These are phyloP conservation scores for Diutina sp. DNA, from an alignment of 1,139 yeast species.

Conservation along the genomic window DNA sequence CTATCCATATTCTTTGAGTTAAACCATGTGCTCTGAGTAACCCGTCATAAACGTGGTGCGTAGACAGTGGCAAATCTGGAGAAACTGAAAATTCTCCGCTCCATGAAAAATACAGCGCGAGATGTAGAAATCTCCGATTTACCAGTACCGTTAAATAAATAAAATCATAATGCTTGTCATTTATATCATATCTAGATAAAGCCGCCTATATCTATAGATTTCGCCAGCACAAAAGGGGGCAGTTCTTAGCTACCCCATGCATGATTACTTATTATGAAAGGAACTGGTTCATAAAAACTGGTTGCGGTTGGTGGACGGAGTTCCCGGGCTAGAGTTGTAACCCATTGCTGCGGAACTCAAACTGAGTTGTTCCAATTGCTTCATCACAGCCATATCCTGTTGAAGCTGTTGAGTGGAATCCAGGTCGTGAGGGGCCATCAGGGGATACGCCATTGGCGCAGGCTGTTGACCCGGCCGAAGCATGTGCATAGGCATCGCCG, in stretches of 20 bases:
- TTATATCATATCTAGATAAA: neutral
- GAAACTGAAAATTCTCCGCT: neutral
- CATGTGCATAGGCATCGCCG: neutral
- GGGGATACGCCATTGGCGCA: neutral
- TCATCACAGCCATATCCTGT: constrained; percentile 28
- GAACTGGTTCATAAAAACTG: neutral
- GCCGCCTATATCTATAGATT: neutral
- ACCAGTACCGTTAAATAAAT: too few species aligned
- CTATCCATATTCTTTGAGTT: neutral
- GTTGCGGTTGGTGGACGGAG: constrained; percentile 6
- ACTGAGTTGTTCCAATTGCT: constrained; percentile 36
- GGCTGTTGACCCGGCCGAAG: neutral
- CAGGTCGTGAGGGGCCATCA: neutral
- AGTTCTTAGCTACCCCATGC: neutral
- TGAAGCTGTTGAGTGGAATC: constrained; percentile 5
- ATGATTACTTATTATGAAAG: neutral
- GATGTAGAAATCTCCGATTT: too few species aligned
- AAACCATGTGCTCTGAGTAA: neutral
- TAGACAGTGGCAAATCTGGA: neutral
- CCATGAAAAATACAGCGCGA: neutral
- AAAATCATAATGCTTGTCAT: neutral
- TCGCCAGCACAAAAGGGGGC: neutral
- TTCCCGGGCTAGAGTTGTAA: constrained; percentile 33
- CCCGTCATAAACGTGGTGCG: neutral
- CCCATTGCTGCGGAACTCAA: constrained; percentile 39